A percentile compares a stretch with the other conserved stretches of the same genome.
Evolutionary conservation across 306 rosid species (phyloP).

Genomic region (Lathyrus oleraceus): DNA sequence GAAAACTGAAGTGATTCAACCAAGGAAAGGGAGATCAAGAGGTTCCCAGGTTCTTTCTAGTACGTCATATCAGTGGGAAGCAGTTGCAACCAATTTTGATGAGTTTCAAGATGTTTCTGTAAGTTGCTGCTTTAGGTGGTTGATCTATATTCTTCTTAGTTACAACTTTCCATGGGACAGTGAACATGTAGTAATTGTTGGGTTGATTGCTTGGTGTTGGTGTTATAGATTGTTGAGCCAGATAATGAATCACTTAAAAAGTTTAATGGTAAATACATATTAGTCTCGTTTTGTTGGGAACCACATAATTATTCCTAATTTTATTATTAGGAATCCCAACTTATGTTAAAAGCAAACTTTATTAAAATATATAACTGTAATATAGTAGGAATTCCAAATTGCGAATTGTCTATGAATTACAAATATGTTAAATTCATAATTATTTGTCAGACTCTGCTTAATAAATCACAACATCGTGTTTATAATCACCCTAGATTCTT

Average conservation of each 20-base stretch:
- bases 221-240: slow-evolving; percentile 18
- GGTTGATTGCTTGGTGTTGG: slow-evolving; percentile 31
- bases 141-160: slow-evolving; percentile 25
- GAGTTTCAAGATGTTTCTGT: slow-evolving; percentile 98
- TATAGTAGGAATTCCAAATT: slow-evolving; percentile 16
- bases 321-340: slow-evolving; percentile 8
- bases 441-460: neutral
- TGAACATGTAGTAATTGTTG: slow-evolving; percentile 16
- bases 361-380: slow-evolving; percentile 7
- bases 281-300: neutral
- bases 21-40: slow-evolving; percentile 73
- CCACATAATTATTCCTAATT: slow-evolving; percentile 15
- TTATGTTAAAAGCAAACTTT: neutral
- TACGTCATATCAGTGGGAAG: slow-evolving; percentile 87
- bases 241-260: slow-evolving; percentile 18
- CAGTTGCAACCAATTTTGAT: slow-evolving; percentile 95
- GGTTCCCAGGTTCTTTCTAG: slow-evolving; percentile 84
- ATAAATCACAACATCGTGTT: neutral
- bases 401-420: neutral
- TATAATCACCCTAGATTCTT: neutral
- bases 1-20: slow-evolving; percentile 65
- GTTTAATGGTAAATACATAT: neutral
- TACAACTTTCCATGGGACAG: neutral
- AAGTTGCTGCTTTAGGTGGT: slow-evolving; percentile 50
- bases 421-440: neutral